Percentiles rank a stretch among this genome's conserved stretches.
phyloP scores from a whole-genome alignment of 2,329 filamentous ascomycete species.

The Beauveria bassiana region DNA sequence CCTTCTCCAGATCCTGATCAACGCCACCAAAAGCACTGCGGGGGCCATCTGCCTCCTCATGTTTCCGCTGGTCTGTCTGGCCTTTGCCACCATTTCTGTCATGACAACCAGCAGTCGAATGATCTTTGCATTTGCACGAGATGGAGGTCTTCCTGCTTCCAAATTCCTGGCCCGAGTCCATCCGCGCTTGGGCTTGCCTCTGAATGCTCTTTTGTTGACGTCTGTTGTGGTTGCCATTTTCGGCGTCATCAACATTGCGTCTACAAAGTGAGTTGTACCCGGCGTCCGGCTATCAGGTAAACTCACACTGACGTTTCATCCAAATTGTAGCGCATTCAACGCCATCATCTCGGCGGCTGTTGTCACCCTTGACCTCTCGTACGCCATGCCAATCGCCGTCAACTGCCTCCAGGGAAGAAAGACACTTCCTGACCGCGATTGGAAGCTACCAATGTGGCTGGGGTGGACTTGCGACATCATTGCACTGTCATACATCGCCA shows the following conservation, averaged over 20 bases:
- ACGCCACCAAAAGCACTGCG: constrained; percentile 53
- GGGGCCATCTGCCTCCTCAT: constrained; percentile 59
- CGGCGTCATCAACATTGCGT: constrained; percentile 63
- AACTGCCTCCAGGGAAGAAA: constrained; percentile 59
- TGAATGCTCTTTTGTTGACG: constrained; percentile 59
- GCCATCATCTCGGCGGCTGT: constrained; percentile 65
- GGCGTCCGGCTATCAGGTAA: too few relatives aligned
- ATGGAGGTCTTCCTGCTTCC: constrained; percentile 59
- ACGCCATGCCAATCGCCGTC: constrained; percentile 65
- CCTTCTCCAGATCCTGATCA: constrained; percentile 53
- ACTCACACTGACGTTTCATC: neutral
- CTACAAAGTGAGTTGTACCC: constrained; percentile 28
- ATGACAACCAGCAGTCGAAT: constrained; percentile 61
- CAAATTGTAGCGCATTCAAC: constrained; percentile 52
- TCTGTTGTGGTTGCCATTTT: constrained; percentile 56
- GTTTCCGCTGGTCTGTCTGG: constrained; percentile 55
- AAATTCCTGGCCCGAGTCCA: constrained; percentile 55
- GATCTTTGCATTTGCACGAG: constrained; percentile 57
- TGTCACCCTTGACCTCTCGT: constrained; percentile 63
- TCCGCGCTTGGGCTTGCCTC: constrained; percentile 50
- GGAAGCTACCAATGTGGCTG: constrained; percentile 26
- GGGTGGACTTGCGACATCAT: constrained; percentile 29
- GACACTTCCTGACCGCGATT: constrained; percentile 48
- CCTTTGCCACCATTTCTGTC: constrained; percentile 56
- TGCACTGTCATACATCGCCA: constrained; percentile 54